These are phyloP conservation scores for Bacterosira constricta DNA, from an alignment of 108 stramenopile species.

Conservation along the genomic window DNA sequence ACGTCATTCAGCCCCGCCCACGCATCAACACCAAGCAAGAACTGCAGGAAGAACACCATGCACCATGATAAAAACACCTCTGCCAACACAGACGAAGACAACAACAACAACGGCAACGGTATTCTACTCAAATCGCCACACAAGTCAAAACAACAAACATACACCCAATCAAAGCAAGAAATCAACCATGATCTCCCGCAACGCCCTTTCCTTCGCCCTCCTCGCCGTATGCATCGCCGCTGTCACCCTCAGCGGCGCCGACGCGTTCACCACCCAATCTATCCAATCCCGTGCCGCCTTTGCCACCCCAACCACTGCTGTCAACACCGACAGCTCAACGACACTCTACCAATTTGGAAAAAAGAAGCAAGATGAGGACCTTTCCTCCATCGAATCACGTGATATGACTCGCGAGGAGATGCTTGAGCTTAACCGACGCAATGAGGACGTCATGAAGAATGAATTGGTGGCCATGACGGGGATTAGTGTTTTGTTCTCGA, in stretches of 20 bases:
- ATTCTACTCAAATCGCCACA: too few relatives aligned
- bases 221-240: conserved; percentile 18
- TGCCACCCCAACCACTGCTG: not conserved
- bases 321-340: conserved; percentile 1
- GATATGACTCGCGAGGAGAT: conserved; percentile 89
- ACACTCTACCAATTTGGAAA: conserved; percentile 51
- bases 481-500: conserved; percentile 67
- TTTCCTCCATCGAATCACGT: conserved; percentile 71
- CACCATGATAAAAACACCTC: too few relatives aligned
- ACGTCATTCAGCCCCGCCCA: too few relatives aligned
- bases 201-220: conserved; percentile 2
- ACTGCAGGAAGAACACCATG: too few relatives aligned
- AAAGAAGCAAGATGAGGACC: conserved; percentile 66
- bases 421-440: conserved; percentile 67
- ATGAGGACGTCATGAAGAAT: conserved; percentile 83
- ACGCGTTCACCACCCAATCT: conserved; percentile 36
- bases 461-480: conserved; percentile 80
- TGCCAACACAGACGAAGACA: too few relatives aligned
- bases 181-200: conserved; percentile 25
- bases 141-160: too few relatives aligned
- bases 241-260: conserved; percentile 12
- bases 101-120: too few relatives aligned
- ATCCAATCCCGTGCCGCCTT: conserved; percentile 25
- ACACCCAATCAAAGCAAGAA: too few relatives aligned
- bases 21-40: too few relatives aligned